Evolutionary conservation across 1,284 basidiomycete species (phyloP).

Genomic region (Sanghuangporus sanghuang): DNA sequence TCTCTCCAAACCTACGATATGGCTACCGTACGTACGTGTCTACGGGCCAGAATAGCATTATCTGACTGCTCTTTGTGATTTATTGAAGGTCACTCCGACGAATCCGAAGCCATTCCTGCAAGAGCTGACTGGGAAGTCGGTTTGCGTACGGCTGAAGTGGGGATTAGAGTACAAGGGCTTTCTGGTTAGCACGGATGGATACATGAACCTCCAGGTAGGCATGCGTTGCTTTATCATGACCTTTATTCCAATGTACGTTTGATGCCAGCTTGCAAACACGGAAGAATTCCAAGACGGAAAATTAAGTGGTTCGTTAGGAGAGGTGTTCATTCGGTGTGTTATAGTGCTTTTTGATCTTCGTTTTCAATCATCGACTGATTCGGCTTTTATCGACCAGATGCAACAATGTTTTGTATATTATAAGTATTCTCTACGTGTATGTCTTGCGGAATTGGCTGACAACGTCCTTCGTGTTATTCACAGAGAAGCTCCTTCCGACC

Average conservation of each 20-base stretch:
- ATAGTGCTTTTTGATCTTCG: not conserved
- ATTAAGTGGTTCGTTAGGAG: slow-evolving; percentile 93
- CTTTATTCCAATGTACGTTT: slow-evolving; percentile 3
- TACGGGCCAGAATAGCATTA: not conserved
- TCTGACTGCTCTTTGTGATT: not conserved
- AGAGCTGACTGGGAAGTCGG: slow-evolving; percentile 96
- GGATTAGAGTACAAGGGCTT: slow-evolving; percentile 99
- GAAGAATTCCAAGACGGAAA: slow-evolving; percentile 98
- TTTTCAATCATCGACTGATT: slow-evolving; percentile 9
- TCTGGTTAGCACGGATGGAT: slow-evolving; percentile 96
- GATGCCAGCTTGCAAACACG: slow-evolving; percentile 84
- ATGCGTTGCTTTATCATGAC: slow-evolving; percentile 8
- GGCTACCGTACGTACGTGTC: slow-evolving; percentile 39
- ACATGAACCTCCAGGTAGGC: slow-evolving; percentile 97
- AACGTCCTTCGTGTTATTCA: not conserved
- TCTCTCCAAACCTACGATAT: slow-evolving; percentile 41
- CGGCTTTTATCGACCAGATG: slow-evolving; percentile 37
- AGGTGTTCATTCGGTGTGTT: slow-evolving; percentile 93
- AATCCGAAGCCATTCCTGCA: slow-evolving; percentile 99
- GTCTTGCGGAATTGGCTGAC: not conserved
- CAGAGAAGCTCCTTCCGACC: slow-evolving; percentile 13
- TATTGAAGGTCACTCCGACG: slow-evolving; percentile 76
- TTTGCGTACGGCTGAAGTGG: slow-evolving; percentile 96
- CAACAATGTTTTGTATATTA: slow-evolving; percentile 93
- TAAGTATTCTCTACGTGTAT: slow-evolving; percentile 44